Evolutionary conservation across 2,329 filamentous ascomycete species (phyloP).

Genomic region (Fusarium sambucinum): DNA sequence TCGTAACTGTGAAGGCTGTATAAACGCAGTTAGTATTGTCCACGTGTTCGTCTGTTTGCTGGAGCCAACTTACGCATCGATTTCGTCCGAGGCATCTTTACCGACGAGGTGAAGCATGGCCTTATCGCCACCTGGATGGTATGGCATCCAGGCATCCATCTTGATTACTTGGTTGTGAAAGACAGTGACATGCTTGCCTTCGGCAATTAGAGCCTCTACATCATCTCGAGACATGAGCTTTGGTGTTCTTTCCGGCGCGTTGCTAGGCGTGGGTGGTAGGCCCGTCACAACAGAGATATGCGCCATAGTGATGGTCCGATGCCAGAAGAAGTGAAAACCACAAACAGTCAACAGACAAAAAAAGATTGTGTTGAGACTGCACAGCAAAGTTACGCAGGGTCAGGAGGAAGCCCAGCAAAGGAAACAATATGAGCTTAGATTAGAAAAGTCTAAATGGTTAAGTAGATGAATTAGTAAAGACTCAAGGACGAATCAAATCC

Average conservation of each 20-base stretch:
- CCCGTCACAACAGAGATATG: slow-evolving; percentile 39
- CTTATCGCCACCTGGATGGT: slow-evolving; percentile 92
- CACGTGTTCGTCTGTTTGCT: background rate
- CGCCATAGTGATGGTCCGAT: slow-evolving; percentile 15
- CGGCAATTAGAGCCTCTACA: slow-evolving; percentile 81
- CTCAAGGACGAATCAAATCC: slow-evolving; percentile 23
- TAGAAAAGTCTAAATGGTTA: slow-evolving; percentile 10
- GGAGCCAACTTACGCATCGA: slow-evolving; percentile 76
- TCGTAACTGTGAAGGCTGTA: slow-evolving; percentile 83
- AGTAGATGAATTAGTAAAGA: background rate
- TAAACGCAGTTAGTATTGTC: slow-evolving; percentile 20
- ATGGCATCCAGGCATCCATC: slow-evolving; percentile 87
- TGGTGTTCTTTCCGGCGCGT: slow-evolving; percentile 46
- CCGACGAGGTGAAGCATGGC: slow-evolving; percentile 94
- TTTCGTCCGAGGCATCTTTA: slow-evolving; percentile 92
- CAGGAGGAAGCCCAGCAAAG: background rate
- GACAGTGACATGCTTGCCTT: slow-evolving; percentile 83
- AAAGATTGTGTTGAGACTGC: slow-evolving; percentile 8
- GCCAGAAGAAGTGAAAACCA: background rate
- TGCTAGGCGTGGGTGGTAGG: slow-evolving; percentile 32
- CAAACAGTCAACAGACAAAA: background rate
- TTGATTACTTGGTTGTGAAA: slow-evolving; percentile 85
- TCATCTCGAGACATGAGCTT: slow-evolving; percentile 56
- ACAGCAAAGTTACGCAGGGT: slow-evolving; percentile 6
- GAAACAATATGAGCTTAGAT: background rate